A percentile compares a stretch with the other conserved stretches of the same genome.
Conservation (phyloP, 2,329 filamentous ascomycete genomes). For the Cercospora berteroae region DNA sequence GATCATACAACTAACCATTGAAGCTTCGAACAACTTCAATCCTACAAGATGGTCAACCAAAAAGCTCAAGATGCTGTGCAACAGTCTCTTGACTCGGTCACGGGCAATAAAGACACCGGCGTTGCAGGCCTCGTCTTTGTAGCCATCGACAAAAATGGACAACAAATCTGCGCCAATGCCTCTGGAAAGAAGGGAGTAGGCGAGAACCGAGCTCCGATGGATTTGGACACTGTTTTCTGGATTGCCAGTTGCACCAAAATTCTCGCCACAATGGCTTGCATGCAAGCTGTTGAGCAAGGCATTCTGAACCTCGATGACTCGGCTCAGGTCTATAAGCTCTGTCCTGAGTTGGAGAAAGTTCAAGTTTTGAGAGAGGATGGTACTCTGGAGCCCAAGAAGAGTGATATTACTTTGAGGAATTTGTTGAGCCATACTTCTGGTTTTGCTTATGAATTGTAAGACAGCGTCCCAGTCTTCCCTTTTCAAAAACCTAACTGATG, state of each 20-base stretch:
- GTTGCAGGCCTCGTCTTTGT: constrained; percentile 47
- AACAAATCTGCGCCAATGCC: constrained; percentile 44
- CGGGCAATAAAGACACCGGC: constrained; percentile 33
- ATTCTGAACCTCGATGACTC: constrained; percentile 44
- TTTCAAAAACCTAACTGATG: too few species aligned
- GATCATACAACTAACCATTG: background rate
- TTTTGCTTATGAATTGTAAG: constrained; percentile 50
- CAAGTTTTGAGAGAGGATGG: constrained; percentile 44
- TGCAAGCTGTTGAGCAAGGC: constrained; percentile 50
- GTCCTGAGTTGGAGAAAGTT: constrained; percentile 45
- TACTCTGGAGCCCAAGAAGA: constrained; percentile 44
- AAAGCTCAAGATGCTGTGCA: constrained; percentile 40
- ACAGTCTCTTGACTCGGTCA: constrained; percentile 38
- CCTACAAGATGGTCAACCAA: constrained; percentile 24
- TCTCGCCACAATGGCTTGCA: constrained; percentile 45
- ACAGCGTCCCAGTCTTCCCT: too few species aligned
- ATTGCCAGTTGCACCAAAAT: constrained; percentile 54
- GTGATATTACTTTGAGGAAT: constrained; percentile 52
- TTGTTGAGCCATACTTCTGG: constrained; percentile 52
- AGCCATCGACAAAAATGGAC: constrained; percentile 46
- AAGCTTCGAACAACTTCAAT: background rate
- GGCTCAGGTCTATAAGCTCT: constrained; percentile 41
- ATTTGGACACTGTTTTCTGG: constrained; percentile 58
- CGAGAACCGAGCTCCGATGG: constrained; percentile 52
- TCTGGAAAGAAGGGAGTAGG: constrained; percentile 43